Base-by-base conservation (phyloP, 2,329 filamentous ascomycete species). In the Orbilia javanica region DNA sequence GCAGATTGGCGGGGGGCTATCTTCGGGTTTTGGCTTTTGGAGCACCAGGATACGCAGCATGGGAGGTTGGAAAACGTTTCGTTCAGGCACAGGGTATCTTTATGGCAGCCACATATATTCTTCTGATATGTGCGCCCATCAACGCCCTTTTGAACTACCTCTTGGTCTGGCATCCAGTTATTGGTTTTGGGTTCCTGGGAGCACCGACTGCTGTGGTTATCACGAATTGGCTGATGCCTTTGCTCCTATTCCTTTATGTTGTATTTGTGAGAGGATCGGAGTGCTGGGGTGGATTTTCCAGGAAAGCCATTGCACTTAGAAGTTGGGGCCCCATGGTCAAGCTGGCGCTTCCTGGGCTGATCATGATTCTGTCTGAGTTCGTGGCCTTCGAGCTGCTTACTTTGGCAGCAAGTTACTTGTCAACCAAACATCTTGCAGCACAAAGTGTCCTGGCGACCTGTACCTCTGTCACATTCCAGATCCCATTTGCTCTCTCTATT, bases 291-390 rank as follows among this genome's bases (percentile, higher is more conserved):
- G 93, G 93, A 1, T 91, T 95, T 83, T 90, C 89, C n/a, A 86
- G 84, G 74, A 88, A 89, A 44, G 55, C 55, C 15, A 27, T 60
- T 27, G 91, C 91, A 0, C 86, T 94, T 65, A 85, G 86, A 36
- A 95, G 95, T 82, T 96, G 93, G 93, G 79, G 68, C 66, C 81
- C 81, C n/a, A 82, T 82, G 87, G 89, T 98, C 81, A 89, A 90
- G 57, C 90, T 98, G 42, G 93, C 95, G 0, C 86, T 97, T 11
- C 94, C 95, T 0, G 95, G 95, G 0, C 90, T 98, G 83, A 86
- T 97, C 80, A 97, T 97, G 94, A 92, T 98, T 1, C 90, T 96
- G 83, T 94, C 95, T 4, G 95, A 98, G 83, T 97, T 93, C 85
- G 88, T 97, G 10, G 94, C 94, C 5, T 98, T 98, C 83, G 95